Evolutionary conservation across 805 yeast genomes (phyloP).

Genomic region (Monosporozyma aerobia): DNA sequence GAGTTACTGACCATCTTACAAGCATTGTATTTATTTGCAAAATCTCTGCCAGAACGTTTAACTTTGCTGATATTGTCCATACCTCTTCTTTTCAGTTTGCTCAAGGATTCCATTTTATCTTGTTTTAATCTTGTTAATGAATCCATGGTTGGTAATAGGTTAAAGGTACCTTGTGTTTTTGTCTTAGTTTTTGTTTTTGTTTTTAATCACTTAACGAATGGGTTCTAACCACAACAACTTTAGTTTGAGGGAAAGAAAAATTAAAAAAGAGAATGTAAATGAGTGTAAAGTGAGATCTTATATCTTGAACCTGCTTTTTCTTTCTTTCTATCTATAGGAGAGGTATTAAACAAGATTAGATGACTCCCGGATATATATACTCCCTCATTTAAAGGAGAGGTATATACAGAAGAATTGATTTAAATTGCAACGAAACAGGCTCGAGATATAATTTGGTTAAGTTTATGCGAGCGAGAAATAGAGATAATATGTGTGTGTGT

Average conservation of each 20-base stretch:
- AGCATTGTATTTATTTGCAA: constrained; percentile 4
- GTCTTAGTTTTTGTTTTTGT: neutral
- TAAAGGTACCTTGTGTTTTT: neutral
- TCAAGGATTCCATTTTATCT: constrained; percentile 8
- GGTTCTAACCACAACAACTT: neutral
- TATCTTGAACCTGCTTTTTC: neutral
- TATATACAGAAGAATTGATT: neutral
- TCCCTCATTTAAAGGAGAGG: neutral
- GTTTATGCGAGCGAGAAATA: neutral
- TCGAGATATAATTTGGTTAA: neutral
- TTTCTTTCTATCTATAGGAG: neutral
- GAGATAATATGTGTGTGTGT: too few species aligned
- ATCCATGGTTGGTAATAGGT: neutral
- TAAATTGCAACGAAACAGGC: neutral
- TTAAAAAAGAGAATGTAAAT: neutral
- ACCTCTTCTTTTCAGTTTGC: constrained; percentile 10
- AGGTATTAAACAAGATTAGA: neutral
- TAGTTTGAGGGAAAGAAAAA: neutral
- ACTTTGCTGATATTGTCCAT: constrained; percentile 8
- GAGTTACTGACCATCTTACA: neutral
- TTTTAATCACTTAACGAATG: neutral
- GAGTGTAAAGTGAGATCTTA: neutral
- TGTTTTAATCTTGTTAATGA: neutral
- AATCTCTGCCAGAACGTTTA: constrained; percentile 9
- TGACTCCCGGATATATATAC: neutral